Evolutionary conservation across 495 filamentous ascomycete genomes (phyloP).

Genomic region (Talaromyces wortmannii): DNA sequence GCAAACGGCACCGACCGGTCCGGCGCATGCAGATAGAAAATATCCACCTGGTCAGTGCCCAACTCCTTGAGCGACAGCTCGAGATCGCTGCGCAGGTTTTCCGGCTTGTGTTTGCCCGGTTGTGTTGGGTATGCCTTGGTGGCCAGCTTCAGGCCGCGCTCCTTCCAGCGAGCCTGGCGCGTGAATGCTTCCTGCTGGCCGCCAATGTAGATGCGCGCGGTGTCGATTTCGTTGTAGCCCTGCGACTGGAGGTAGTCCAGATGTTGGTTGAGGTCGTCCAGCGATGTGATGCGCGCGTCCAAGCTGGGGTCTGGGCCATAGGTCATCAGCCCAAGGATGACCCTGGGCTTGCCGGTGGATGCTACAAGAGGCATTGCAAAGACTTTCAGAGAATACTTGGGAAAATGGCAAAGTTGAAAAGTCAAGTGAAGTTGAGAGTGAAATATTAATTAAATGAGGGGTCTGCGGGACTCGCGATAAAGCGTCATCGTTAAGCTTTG

Average conservation of each 20-base stretch:
- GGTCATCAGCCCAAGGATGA: conserved; percentile 58
- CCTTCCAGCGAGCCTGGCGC: conserved; percentile 66
- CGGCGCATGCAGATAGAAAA: conserved; percentile 40
- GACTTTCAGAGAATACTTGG: conserved; percentile 1
- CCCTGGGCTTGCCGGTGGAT: conserved; percentile 39
- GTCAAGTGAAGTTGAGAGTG: background rate
- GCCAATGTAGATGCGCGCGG: conserved; percentile 66
- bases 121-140: conserved; percentile 74
- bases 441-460: no score
- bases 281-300: conserved; percentile 65
- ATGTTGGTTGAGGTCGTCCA: conserved; percentile 55
- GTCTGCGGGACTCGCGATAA: no score
- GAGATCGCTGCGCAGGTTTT: conserved; percentile 29
- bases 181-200: conserved; percentile 81
- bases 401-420: background rate
- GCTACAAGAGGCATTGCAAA: conserved; percentile 48
- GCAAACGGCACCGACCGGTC: conserved; percentile 41
- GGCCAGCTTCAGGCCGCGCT: conserved; percentile 73
- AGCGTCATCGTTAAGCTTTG: no score
- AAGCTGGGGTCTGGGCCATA: conserved; percentile 43
- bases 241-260: conserved; percentile 65
- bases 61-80: conserved; percentile 35
- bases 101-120: conserved; percentile 18
- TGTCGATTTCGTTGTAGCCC: conserved; percentile 76
- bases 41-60: conserved; percentile 38